phyloP scores from a whole-genome alignment of 345 rosid genomes.

The Tarenaya hassleriana region DNA sequence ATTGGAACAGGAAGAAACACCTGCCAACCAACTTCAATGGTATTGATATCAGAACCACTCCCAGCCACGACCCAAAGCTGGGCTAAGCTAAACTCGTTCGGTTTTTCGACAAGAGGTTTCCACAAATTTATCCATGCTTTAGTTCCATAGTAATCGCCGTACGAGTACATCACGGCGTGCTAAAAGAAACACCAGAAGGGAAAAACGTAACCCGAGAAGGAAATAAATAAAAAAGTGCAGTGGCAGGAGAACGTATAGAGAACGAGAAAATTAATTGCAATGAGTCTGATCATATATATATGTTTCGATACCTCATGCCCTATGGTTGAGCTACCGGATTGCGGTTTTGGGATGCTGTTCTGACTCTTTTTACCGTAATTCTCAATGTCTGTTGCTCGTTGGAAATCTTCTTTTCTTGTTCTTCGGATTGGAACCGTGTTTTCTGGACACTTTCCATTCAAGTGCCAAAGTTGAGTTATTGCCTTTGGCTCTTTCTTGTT shows the following conservation, averaged over 20 bases:
- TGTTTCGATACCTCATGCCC: background rate
- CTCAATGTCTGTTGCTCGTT: background rate
- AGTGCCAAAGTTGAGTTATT: conserved; percentile 1
- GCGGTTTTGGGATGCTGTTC: background rate
- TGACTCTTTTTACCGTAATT: background rate
- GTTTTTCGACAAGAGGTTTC: background rate
- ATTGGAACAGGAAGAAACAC: background rate
- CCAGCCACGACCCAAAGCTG: background rate
- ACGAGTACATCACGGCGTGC: background rate
- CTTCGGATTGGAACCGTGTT: conserved; percentile 10
- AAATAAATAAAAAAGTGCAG: background rate
- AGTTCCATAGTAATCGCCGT: background rate
- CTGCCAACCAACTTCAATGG: background rate
- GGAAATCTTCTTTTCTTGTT: conserved; percentile 5
- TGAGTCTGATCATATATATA: background rate
- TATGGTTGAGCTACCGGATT: background rate
- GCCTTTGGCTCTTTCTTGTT: background rate
- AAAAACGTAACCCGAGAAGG: too few relatives aligned
- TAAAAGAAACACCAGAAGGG: too few relatives aligned
- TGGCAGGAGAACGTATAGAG: background rate
- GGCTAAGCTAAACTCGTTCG: background rate
- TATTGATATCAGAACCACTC: background rate
- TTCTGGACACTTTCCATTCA: background rate
- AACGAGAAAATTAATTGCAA: too few relatives aligned
- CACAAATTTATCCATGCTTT: background rate